Base-by-base conservation (phyloP, 345 rosid genomes). In the Rhizophora mangle region DNA sequence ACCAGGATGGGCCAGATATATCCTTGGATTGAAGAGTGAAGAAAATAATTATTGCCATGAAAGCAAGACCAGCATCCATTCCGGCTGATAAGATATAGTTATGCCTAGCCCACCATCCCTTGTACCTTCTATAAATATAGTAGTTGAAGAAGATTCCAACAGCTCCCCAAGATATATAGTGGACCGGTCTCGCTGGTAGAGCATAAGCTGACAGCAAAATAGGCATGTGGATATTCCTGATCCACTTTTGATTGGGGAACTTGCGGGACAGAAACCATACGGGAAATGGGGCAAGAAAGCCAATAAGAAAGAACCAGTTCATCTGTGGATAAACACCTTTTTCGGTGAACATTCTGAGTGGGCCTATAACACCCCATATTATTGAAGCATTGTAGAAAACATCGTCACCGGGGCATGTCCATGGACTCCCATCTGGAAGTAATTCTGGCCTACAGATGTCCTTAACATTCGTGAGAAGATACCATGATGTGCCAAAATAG, bases 361-460 rank as follows among this genome's bases (percentile, higher is more conserved):
- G 74, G n/a, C 68, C 74, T 11, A 56, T 43, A 47, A 39, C 56
- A 11, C 74, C 63, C 74, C 74, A 71, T 9, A 64, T 63, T 9
- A 57, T 31, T 5, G 74, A 53, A 22, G 60, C 60, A 24, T 56
- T 56, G 29, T 56, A 56, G 29, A 56, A 56, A 26, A 56, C 60
- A 56, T 56, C 60, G 29, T 56, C 60, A 3, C 60, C 60, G 31
- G 74, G 53, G 53, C 68, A 60, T 71, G 74, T 21, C 63, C 74
- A 56, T 24, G 58, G 68, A 43, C 63, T 71, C 16, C 63, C 63
- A 3, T 63, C 47, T 20, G 62, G 74, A 2, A 71, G 59, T 39
- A 32, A 51, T 16, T 63, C 29, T 3, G 27, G 21, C n/a, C 55
- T 26, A 27, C 68, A 62, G 6, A 63, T 63, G 39, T 71, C 27